A percentile compares a stretch with the other conserved stretches of the same genome.
These are phyloP conservation scores for Erucastrum elatum DNA, from an alignment of 345 rosid species.

Conservation along the genomic window DNA sequence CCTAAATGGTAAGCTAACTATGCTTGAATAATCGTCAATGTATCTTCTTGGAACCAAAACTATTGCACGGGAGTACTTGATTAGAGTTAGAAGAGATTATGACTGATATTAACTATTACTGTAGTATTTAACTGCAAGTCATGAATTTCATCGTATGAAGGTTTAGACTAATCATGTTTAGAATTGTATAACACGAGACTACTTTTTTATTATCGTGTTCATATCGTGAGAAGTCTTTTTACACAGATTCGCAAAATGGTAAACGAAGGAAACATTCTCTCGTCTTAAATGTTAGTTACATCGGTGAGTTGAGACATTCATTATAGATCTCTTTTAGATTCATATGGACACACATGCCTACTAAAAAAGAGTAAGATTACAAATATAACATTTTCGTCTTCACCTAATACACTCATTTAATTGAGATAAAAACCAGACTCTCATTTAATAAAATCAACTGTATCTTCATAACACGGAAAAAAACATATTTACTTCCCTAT, in stretches of 20 bases:
- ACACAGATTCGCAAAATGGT: slow-evolving; percentile 12
- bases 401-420: neutral
- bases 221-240: neutral
- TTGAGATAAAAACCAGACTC: neutral
- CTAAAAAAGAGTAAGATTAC: no score
- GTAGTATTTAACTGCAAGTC: neutral
- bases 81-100: neutral
- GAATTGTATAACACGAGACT: neutral
- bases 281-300: slow-evolving; percentile 22
- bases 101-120: neutral
- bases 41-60: neutral
- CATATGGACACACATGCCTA: slow-evolving; percentile 2
- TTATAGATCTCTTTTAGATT: slow-evolving; percentile 23
- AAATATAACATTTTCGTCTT: no score
- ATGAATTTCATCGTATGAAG: neutral
- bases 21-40: neutral
- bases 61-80: neutral
- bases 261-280: slow-evolving; percentile 35
- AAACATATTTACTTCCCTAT: slow-evolving; percentile 9
- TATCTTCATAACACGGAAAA: neutral
- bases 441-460: neutral
- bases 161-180: neutral
- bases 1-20: neutral
- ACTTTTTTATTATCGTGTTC: neutral
- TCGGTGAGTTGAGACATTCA: slow-evolving; percentile 23